Conservation (phyloP, 2,329 filamentous ascomycete species). For the Endoconidiophora laricicola region DNA sequence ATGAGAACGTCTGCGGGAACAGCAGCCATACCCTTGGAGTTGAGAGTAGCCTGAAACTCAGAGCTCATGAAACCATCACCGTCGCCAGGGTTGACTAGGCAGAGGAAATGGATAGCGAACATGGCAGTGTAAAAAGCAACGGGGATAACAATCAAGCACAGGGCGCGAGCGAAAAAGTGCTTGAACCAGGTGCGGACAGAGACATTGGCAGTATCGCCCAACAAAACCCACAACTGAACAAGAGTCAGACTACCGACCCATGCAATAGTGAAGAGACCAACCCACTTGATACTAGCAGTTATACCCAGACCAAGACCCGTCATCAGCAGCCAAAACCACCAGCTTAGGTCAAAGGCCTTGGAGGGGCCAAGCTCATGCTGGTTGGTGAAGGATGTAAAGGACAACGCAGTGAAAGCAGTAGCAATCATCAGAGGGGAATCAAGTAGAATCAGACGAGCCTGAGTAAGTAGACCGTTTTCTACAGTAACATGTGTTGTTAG, state of each 20-base stretch:
- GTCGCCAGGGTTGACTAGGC: constrained; percentile 84
- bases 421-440: constrained; percentile 90
- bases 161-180: constrained; percentile 78
- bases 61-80: constrained; percentile 99
- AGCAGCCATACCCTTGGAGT: constrained; percentile 91
- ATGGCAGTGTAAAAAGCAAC: constrained; percentile 84
- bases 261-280: constrained; percentile 93
- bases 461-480: constrained; percentile 93
- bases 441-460: constrained; percentile 87
- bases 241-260: constrained; percentile 89
- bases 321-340: constrained; percentile 95
- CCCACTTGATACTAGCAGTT: constrained; percentile 95
- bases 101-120: constrained; percentile 93
- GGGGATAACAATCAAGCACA: constrained; percentile 84
- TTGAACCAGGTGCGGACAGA: constrained; percentile 77
- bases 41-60: constrained; percentile 94
- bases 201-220: constrained; percentile 76
- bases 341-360: constrained; percentile 73
- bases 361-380: constrained; percentile 85
- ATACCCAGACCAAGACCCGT: constrained; percentile 78
- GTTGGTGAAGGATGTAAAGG: constrained; percentile 88
- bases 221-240: constrained; percentile 85
- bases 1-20: constrained; percentile 83
- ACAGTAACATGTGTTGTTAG: constrained; percentile 3
- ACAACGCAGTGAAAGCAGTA: constrained; percentile 77